A percentile compares a stretch with the other conserved stretches of the same genome.
Evolutionary conservation across 2,329 filamentous ascomycete genomes (phyloP).

Genomic region (Fusarium drepaniforme): DNA sequence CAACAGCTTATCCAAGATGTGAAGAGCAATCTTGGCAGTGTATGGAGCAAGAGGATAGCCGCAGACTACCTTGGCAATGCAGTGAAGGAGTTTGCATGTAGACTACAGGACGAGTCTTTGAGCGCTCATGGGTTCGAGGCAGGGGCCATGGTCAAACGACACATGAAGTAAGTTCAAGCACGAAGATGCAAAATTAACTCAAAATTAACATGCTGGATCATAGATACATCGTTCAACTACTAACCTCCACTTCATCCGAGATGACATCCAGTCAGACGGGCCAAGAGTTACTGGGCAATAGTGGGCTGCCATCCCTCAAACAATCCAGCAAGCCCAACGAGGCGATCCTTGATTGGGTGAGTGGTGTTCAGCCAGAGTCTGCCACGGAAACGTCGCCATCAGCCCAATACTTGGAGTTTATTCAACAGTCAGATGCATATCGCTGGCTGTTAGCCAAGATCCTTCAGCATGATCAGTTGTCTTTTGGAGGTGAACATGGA

Average conservation of each 20-base stretch:
- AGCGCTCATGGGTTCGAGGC: conserved; percentile 1
- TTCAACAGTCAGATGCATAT: not conserved
- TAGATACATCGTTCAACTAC: conserved; percentile 1
- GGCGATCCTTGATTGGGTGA: conserved; percentile 3
- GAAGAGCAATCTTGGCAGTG: not conserved
- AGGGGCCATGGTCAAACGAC: not conserved
- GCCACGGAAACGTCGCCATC: not conserved
- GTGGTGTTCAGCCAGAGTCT: not conserved
- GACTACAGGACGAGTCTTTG: not conserved
- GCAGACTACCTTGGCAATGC: not conserved
- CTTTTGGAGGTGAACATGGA: not conserved
- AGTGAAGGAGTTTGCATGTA: conserved; percentile 5
- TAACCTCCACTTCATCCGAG: not conserved
- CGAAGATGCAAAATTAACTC: not conserved
- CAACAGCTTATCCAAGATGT: conserved; percentile 3
- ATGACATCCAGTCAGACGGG: not conserved
- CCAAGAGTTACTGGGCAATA: fast-evolving
- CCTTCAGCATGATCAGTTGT: not conserved
- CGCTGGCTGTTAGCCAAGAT: conserved; percentile 12
- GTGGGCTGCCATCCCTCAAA: fast-evolving
- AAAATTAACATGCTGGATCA: not conserved
- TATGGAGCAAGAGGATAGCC: not conserved
- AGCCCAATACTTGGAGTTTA: not conserved
- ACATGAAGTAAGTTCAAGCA: not conserved
- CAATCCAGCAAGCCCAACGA: not conserved